A percentile compares a stretch with the other conserved stretches of the same genome.
Conservation (phyloP, 495 filamentous ascomycete species). For the Elaphomyces granulatus region DNA sequence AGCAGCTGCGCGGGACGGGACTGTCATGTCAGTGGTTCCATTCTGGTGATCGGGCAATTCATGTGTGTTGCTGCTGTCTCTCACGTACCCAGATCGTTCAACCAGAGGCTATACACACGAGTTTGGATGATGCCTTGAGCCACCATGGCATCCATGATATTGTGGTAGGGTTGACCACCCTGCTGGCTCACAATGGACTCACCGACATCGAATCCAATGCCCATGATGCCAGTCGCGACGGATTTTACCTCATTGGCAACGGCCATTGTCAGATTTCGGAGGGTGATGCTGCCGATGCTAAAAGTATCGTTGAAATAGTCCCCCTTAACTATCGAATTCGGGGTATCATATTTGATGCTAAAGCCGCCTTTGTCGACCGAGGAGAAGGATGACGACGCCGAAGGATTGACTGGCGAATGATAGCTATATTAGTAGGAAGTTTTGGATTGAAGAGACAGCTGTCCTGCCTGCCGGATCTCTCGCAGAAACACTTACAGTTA, state of each 20-base stretch:
- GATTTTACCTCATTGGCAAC: constrained; percentile 45
- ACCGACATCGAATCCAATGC: constrained; percentile 58
- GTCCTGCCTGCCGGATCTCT: not conserved
- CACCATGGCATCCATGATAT: constrained; percentile 48
- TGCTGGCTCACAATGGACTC: constrained; percentile 53
- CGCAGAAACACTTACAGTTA: not conserved
- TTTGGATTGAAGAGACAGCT: not conserved
- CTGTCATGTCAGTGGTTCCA: no score
- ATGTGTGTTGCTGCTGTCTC: no score
- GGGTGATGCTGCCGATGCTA: constrained; percentile 34
- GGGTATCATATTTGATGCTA: constrained; percentile 61
- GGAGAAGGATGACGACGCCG: not conserved
- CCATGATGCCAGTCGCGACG: constrained; percentile 43
- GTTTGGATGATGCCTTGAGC: constrained; percentile 45
- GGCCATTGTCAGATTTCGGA: constrained; percentile 52
- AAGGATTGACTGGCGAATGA: not conserved
- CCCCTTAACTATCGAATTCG: constrained; percentile 48
- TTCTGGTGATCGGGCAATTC: no score
- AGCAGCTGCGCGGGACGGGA: no score
- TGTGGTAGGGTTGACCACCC: constrained; percentile 42
- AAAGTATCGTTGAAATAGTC: constrained; percentile 61
- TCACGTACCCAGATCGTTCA: constrained; percentile 55
- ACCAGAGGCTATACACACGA: constrained; percentile 60
- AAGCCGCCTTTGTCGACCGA: constrained; percentile 29
- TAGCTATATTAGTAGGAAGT: not conserved